Evolutionary conservation across 305 asterid genomes (phyloP).

Genomic region (Fraxinus latifolia): DNA sequence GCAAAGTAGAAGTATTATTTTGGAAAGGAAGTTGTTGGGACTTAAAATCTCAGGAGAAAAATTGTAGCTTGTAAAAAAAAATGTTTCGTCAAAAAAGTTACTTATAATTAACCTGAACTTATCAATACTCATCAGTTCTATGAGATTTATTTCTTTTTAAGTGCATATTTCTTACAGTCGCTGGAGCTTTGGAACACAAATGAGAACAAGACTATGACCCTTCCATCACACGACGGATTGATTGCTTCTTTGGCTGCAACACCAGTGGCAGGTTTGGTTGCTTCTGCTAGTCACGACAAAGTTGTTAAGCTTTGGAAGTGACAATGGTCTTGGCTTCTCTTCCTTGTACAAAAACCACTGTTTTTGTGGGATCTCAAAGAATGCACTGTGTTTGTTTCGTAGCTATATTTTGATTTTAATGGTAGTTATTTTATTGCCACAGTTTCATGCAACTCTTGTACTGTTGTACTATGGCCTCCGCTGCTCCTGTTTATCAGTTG

Average conservation of each 20-base stretch:
- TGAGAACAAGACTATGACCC: slow-evolving; percentile 76
- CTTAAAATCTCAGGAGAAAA: neutral
- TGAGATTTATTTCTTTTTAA: neutral
- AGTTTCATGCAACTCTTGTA: slow-evolving; percentile 15
- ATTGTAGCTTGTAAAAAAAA: neutral
- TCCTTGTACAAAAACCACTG: neutral
- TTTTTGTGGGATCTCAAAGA: neutral
- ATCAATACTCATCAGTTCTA: neutral
- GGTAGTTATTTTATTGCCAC: neutral
- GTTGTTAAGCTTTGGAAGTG: slow-evolving; percentile 86
- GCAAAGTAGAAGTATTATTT: slow-evolving; percentile 20
- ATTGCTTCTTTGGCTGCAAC: slow-evolving; percentile 78
- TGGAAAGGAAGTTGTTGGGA: neutral
- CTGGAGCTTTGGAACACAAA: slow-evolving; percentile 93
- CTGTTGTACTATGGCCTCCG: neutral
- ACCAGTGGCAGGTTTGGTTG: slow-evolving; percentile 67
- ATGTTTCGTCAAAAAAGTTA: neutral
- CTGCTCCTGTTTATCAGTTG: neutral
- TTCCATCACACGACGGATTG: slow-evolving; percentile 79
- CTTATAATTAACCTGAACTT: slow-evolving; percentile 6
- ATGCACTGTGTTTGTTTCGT: neutral
- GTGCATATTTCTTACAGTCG: slow-evolving; percentile 45
- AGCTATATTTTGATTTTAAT: neutral
- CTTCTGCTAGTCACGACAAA: slow-evolving; percentile 93
- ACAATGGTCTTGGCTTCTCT: neutral